Evolutionary conservation across 1,284 basidiomycete genomes (phyloP).

Genomic region (Ganoderma meredithae): DNA sequence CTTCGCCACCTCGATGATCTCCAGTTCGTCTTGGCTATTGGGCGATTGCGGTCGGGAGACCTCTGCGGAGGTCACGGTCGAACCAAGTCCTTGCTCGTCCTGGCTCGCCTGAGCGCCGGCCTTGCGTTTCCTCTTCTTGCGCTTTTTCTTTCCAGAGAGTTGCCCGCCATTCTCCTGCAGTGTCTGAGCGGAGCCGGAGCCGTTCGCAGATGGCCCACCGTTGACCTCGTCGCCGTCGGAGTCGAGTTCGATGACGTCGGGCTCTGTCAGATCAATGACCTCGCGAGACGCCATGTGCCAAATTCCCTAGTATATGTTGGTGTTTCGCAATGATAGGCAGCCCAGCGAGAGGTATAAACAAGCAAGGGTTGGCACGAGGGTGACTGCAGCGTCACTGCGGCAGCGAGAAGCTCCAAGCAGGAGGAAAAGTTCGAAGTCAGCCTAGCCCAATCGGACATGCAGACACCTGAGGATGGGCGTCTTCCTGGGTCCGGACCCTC

Average conservation of each 20-base stretch:
- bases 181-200: background rate
- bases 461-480: background rate
- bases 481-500: background rate
- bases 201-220: conserved; percentile 1
- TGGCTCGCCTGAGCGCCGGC: background rate
- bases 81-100: conserved; percentile 27
- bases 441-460: background rate
- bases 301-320: background rate
- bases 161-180: background rate
- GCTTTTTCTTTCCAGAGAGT: conserved; percentile 29
- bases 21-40: conserved; percentile 3
- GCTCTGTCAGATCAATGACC: conserved; percentile 47
- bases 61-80: conserved; percentile 27
- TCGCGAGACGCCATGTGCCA: conserved; percentile 25
- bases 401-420: background rate
- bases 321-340: conserved; percentile 6
- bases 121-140: conserved; percentile 33
- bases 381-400: conserved; percentile 11
- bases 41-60: conserved; percentile 24
- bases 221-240: conserved; percentile 34
- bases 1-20: conserved; percentile 15
- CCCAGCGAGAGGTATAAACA: background rate
- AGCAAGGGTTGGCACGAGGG: background rate
- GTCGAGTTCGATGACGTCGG: conserved; percentile 38
- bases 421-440: conserved; percentile 14